Conservation (phyloP, 805 yeast species). For the Debaryomyces prosopidis region DNA sequence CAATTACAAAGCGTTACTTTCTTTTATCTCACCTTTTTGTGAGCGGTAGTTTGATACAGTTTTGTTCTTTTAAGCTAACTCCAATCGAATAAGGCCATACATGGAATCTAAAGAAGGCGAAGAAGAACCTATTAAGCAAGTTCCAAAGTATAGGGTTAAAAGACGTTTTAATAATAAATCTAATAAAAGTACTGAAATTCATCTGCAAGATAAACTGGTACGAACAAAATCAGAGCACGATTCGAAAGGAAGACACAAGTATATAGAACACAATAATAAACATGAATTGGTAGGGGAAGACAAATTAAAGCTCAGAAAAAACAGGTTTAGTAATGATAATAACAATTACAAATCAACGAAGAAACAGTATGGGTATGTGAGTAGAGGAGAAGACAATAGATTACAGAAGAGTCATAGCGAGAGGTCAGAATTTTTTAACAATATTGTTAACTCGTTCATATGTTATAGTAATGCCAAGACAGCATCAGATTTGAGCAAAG, state of each 20-base stretch:
- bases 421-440: slow-evolving; percentile 40
- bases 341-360: neutral
- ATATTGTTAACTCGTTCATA: slow-evolving; percentile 31
- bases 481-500: slow-evolving; percentile 10
- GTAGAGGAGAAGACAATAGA: slow-evolving; percentile 58
- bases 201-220: neutral
- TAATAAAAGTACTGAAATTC: neutral
- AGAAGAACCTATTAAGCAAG: neutral
- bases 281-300: neutral
- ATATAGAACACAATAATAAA: neutral
- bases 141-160: neutral
- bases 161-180: neutral
- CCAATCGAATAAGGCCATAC: neutral
- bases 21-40: too few species aligned
- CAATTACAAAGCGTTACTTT: too few species aligned
- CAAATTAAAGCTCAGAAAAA: slow-evolving; percentile 3
- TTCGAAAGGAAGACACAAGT: neutral
- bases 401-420: slow-evolving; percentile 46
- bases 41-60: too few species aligned
- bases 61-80: too few species aligned
- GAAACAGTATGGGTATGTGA: slow-evolving; percentile 51
- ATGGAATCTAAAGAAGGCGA: neutral
- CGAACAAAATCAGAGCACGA: neutral
- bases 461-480: slow-evolving; percentile 29
- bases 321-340: slow-evolving; percentile 3